Evolutionary conservation across 2,329 filamentous ascomycete genomes (phyloP).

Genomic region (Alternaria angustiovoidea): DNA sequence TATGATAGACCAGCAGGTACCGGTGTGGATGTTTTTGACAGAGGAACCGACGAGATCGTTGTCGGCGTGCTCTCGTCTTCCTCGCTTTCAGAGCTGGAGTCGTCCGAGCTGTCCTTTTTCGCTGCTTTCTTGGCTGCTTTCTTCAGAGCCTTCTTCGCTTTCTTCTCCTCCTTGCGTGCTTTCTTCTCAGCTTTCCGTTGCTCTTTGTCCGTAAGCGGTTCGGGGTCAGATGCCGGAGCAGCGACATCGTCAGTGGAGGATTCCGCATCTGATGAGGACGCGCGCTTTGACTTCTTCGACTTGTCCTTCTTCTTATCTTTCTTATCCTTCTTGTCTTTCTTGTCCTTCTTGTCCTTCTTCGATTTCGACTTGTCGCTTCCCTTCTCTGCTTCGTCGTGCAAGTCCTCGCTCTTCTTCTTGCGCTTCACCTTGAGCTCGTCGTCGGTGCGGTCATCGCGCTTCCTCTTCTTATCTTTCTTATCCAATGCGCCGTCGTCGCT

Average conservation of each 20-base stretch:
- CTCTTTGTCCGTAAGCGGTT: conserved; percentile 55
- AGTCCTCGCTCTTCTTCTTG: conserved; percentile 49
- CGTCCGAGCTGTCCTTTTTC: conserved; percentile 32
- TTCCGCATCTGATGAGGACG: conserved; percentile 31
- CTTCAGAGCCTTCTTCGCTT: conserved; percentile 59
- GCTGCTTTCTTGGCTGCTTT: conserved; percentile 55
- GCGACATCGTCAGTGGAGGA: conserved; percentile 28
- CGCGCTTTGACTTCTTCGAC: conserved; percentile 38
- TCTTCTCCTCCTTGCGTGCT: conserved; percentile 55
- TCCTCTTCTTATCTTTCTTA: conserved; percentile 45
- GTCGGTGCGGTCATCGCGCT: conserved; percentile 43
- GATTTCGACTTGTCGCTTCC: conserved; percentile 30
- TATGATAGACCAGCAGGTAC: conserved; percentile 49
- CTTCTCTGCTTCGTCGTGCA: conserved; percentile 40
- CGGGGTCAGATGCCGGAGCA: conserved; percentile 25
- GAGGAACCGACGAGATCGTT: conserved; percentile 38
- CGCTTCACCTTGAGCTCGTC: conserved; percentile 46
- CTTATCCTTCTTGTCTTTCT: conserved; percentile 30
- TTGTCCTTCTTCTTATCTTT: conserved; percentile 44
- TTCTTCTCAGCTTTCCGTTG: conserved; percentile 54
- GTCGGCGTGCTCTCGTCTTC: conserved; percentile 43
- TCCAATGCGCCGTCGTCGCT: conserved; percentile 37
- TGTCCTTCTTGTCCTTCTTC: conserved; percentile 48
- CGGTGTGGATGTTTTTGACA: conserved; percentile 57
- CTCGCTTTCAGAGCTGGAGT: conserved; percentile 39